Base-by-base conservation (phyloP, 169 alveolate species). In the Cyclospora cayetanensis region DNA sequence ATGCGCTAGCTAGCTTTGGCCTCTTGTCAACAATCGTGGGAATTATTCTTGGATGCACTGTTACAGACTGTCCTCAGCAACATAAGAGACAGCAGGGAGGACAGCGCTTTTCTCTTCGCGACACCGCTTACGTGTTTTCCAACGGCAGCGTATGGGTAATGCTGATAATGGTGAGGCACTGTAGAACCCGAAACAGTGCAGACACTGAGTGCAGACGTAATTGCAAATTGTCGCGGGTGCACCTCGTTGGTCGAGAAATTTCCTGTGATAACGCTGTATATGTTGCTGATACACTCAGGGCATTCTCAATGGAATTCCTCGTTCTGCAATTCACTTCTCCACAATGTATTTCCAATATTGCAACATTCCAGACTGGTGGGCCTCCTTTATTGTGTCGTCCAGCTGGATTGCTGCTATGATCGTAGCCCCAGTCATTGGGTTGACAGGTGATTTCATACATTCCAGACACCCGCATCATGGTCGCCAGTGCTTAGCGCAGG, bases 351-450 rank as follows among this genome's bases (percentile, higher is more conserved):
- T 96, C 66, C 98, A 97, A 92, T 97, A 97, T 90, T 94, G 97
- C 84, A 97, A 97, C 74, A 92, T 97, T 63, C 87, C 97, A 31
- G 96, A 96, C 91, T 90, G 95, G 91, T 89, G 93, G 93, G 83
- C 93, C 1, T 89, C 93, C 12, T 89, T 89, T 77, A 89, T 89
- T 55, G 93, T 89, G 20, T 72, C 93, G 3, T 95, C 94, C 82
- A 96, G 98, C 66, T 98, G 97, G 76, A 42, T 96, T 22, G 95
- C 97, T 34, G 94, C 96, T n/a, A 95, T 97, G 93, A 27, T 97
- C 37, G 98, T 98, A 22, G 98, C 98, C 9, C 97, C 96, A 0
- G 50, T 96, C 31, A 98, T 98, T 35, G 98, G 98, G 18, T 93
- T 92, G 52, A 60, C 94, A 52, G 97, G 97, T 15, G 98, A 96